Evolutionary conservation across 768 basidiomycete genomes (phyloP).

Genomic region (Agaricus sinodeliciosus): DNA sequence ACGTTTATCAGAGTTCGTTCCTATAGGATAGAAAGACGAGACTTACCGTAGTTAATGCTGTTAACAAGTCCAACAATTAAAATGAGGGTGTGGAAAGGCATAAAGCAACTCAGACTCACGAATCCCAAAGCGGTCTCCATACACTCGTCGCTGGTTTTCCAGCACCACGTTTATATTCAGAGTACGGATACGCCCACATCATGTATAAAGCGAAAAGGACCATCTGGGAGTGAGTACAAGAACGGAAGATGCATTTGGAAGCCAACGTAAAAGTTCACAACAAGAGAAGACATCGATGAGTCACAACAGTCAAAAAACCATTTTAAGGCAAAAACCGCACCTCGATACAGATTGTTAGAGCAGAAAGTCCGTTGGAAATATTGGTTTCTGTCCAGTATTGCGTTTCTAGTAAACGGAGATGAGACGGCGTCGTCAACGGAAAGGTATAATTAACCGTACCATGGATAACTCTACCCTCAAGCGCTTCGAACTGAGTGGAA

Average conservation of each 20-base stretch:
- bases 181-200: constrained; percentile 76
- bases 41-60: constrained; percentile 27
- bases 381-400: constrained; percentile 81
- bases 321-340: constrained; percentile 26
- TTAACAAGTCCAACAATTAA: not conserved
- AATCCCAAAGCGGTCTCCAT: constrained; percentile 70
- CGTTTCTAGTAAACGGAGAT: constrained; percentile 38
- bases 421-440: not conserved
- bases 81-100: not conserved
- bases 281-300: not conserved
- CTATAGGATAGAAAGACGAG: not conserved
- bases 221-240: constrained; percentile 53
- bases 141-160: constrained; percentile 43
- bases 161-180: constrained; percentile 51
- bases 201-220: constrained; percentile 71
- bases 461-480: constrained; percentile 67
- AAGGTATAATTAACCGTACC: constrained; percentile 25
- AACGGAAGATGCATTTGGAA: not conserved
- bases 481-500: constrained; percentile 46
- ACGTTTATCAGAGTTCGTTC: too few species aligned
- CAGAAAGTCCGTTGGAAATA: constrained; percentile 77
- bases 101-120: constrained; percentile 32
- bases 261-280: not conserved
- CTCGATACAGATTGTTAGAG: constrained; percentile 80
- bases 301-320: constrained; percentile 7